Evolutionary conservation across 2,329 filamentous ascomycete genomes (phyloP), one percentile per base, ranked within the genome.

Genomic region (Trichophyton simii): DNA sequence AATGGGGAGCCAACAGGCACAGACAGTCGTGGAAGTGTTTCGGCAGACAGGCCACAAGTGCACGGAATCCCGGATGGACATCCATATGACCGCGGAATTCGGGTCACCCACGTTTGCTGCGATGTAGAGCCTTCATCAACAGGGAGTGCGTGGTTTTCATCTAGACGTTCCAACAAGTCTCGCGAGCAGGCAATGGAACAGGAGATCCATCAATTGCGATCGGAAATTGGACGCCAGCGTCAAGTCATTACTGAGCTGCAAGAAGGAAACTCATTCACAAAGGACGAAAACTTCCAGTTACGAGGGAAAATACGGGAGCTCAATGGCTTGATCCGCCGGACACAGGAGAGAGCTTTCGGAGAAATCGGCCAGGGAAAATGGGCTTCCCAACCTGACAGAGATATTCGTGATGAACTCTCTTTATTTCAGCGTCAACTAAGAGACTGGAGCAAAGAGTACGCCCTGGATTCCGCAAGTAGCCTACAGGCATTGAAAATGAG

Each of bases 301-400:
- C 58, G 58, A 18, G 58, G 42, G 38, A 59, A 59, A 36, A 25
- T 59, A n/a, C 36, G 42, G 6, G 58, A 59, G 42, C 15, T 59
- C n/a, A 59, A 59, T 42, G 58, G 36, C 18, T 42, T 62, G 1
- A 46, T 63, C 38, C 61, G 58, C 15, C 22, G 31, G 20, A 59
- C 59, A 7, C 61, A 63, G 20, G 59, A 63, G 38, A 50, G 28
- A 31, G 57, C 61, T 38, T 63, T 63, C 9, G 58, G 59, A 22
- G 34, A 46, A 22, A 52, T 63, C 2, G 44, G 48, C 20, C 25
- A 61, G 48, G 61, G 48, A 9, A 61, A 59, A 50, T 63, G 61
- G 61, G 20, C 54, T 7, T 31, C 61, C 13, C 59, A 58, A 44
- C 58, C 60, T 28, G 61, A 63, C 46, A 38, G 46, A 11, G 36